Evolutionary conservation across 495 filamentous ascomycete species (phyloP).

Genomic region (Aspergillus kassunensis): DNA sequence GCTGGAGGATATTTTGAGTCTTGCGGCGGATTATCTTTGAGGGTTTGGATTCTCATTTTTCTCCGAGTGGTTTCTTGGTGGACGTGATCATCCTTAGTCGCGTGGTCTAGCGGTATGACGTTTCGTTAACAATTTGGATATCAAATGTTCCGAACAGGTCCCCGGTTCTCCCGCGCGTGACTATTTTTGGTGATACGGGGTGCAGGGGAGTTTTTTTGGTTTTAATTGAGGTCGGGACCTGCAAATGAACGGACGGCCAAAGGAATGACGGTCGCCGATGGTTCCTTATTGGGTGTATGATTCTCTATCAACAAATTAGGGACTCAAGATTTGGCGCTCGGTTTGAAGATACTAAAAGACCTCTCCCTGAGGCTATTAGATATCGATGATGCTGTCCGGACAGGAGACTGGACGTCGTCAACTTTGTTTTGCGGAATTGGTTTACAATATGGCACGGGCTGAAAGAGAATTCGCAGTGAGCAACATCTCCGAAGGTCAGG

Average conservation of each 20-base stretch:
- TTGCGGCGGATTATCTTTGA: conserved; percentile 21
- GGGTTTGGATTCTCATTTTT: too few relatives aligned
- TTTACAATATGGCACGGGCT: background rate
- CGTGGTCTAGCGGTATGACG: too few relatives aligned
- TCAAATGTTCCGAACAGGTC: too few relatives aligned
- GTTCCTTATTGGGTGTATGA: background rate
- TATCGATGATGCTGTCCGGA: background rate
- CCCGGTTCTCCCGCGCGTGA: too few relatives aligned
- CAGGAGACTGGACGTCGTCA: too few relatives aligned
- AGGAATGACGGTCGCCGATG: background rate
- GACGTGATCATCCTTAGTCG: too few relatives aligned
- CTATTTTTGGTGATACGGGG: too few relatives aligned
- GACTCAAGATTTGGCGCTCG: background rate
- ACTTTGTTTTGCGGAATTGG: background rate
- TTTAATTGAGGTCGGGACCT: background rate
- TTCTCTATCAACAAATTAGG: background rate
- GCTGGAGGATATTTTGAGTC: conserved; percentile 24
- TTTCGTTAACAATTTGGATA: too few relatives aligned
- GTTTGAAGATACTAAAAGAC: background rate
- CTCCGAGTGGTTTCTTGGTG: too few relatives aligned
- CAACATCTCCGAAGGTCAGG: background rate
- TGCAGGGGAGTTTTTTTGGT: too few relatives aligned
- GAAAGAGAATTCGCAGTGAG: background rate
- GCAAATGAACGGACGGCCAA: background rate
- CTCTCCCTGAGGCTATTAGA: background rate